Base-by-base conservation (phyloP, 225 moss, liverwort and hornwort genomes). In the Bryum argenteum region DNA sequence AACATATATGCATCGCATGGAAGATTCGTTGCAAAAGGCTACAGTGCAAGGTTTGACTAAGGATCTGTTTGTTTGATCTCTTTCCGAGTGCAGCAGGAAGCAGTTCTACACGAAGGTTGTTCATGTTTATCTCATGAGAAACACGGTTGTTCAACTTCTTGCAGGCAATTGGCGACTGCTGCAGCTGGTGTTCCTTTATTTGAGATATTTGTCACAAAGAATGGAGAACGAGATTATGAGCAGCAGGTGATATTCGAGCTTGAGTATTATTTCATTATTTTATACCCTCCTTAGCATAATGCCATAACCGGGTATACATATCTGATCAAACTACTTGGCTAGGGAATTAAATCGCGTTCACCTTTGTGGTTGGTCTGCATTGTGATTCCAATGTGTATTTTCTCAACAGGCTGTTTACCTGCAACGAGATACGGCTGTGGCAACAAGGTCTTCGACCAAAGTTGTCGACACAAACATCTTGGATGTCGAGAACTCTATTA, bases 151-250 rank as follows among this genome's bases (percentile, higher is more conserved):
- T 70, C 62, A 44, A 71, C 24, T 53, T 78, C 9, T 54, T 65
- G 51, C 77, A 93, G 98, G 91, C 98, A 98, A 83, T 81, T 98
- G 77, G 92, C 94, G 48, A 85, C 94, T 58, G 88, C 88, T 72
- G 91, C 91, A 61, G 66, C 81, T 33, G 98, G 98, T 50, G 87
- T 94, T 58, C 94, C 98, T 52, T 75, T 98, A 40, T 98, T 98
- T 65, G 98, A 98, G 82, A 88, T 98, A 7, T 98, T 94, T 71
- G 72, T 98, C 40, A 85, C 79, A 40, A 94, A 88, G 79, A 81
- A 88, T 44, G 90, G 81, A 53, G 88, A 84, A 37, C 71, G 77
- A 52, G 85, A 81, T 6, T 94, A 87, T 56, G 74, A 70, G 50
- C 88, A 87, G 70, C 93, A 96, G 96, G 96, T 93, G 76, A 73